Evolutionary conservation across 208 protist species (phyloP), one percentile per base, ranked within the genome.

Genomic region (Trypanosoma cruzi): DNA sequence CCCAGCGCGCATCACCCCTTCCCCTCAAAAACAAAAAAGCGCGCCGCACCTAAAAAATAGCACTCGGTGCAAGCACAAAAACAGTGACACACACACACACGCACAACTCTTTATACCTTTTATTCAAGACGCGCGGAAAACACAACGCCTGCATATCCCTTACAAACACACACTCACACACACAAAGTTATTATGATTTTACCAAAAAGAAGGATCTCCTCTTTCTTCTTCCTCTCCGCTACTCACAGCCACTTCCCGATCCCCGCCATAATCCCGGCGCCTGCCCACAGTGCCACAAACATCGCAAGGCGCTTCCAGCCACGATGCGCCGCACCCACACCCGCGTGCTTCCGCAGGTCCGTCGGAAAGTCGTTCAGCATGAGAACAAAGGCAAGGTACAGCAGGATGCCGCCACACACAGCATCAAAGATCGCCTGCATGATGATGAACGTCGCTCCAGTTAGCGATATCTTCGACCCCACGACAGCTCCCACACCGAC

Each of bases 381-480:
- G 22, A 93, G 56, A 46, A 73, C 55, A 62, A 85, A 85, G 16
- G 71, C 82, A 22, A 90, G 58, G 61, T 93, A 93, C 24, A 93
- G 75, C 29, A 93, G 65, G 32, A 93, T 86, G 16, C 87, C 87
- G 5, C 79, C 74, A 58, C 87, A 93, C 6, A 83, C 34, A 0
- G 84, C 62, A 36, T 88, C 77, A 53, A 81, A 56, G 16, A 89
- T 75, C 48, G 79, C 82, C 40, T 86, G 77, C 14, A 71, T 71
- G 2, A 81, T 58, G 3, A 88, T 61, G 54, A 86, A 91, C 1
- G 66, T 59, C 7, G 31, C 26, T 18, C 77, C 71, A 22, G 73
- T 81, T 22, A 78, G 59, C 53, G 77, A 75, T 22, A 79, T 31
- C 20, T 68, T 48, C 24, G 72, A 26, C 28, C 73, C 60, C 46